Percentiles rank a stretch among this genome's conserved stretches.
Evolutionary conservation across 1,139 yeast species (phyloP).

Genomic region (Pneumocystis oryctolagi): DNA sequence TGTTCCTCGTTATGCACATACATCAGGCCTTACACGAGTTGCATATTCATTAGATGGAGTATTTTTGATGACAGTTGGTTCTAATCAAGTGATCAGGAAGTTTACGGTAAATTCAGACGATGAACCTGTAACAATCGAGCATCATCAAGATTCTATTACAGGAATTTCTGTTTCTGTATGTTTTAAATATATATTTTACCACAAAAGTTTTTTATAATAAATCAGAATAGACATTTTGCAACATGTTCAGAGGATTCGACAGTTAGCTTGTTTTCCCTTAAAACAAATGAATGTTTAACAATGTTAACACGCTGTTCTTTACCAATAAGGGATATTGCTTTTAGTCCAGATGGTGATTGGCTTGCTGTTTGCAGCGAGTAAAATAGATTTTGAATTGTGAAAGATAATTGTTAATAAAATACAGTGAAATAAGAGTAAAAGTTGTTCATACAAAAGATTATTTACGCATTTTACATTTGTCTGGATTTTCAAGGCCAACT

Average conservation of each 20-base stretch:
- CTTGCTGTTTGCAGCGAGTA: conserved; percentile 59
- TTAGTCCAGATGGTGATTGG: conserved; percentile 58
- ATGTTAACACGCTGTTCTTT: conserved; percentile 31
- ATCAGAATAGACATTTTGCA: conserved; percentile 20
- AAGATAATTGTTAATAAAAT: not conserved
- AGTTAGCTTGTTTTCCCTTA: conserved; percentile 22
- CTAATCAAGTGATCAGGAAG: conserved; percentile 25
- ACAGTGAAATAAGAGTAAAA: conserved; percentile 40
- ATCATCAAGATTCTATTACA: conserved; percentile 20
- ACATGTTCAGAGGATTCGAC: conserved; percentile 27
- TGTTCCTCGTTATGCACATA: conserved; percentile 23
- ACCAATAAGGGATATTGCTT: conserved; percentile 50
- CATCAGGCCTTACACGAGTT: conserved; percentile 24
- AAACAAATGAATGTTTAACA: conserved; percentile 17
- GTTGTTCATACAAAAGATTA: conserved; percentile 38
- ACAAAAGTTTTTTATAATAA: not conserved
- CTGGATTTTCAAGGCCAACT: conserved; percentile 23
- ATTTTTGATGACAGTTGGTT: conserved; percentile 26
- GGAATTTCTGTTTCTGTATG: conserved; percentile 16
- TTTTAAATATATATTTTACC: not conserved
- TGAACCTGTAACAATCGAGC: conserved; percentile 23
- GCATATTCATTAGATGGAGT: conserved; percentile 25
- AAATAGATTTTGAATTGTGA: not conserved
- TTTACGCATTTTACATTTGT: conserved; percentile 25
- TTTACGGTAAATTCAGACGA: conserved; percentile 22